Evolutionary conservation across 306 rosid genomes (phyloP).

Genomic region (Cucurbita pepo): DNA sequence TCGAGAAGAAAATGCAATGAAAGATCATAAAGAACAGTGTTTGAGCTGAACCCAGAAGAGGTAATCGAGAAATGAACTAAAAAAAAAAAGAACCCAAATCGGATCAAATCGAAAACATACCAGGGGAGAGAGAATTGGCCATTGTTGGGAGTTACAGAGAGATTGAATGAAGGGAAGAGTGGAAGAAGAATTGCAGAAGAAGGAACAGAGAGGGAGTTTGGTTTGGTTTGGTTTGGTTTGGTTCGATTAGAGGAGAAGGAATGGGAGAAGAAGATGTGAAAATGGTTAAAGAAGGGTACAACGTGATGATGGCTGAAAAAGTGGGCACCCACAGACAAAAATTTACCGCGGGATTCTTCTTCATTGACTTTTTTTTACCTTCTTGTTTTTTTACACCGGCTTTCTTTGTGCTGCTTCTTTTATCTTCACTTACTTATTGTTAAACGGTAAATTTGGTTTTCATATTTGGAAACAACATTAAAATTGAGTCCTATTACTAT

Average conservation of each 20-base stretch:
- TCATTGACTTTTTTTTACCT: not conserved
- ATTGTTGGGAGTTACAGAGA: not conserved
- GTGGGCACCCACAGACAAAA: conserved; percentile 2
- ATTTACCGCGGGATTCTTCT: not conserved
- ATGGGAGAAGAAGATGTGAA: not conserved
- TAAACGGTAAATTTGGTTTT: too few species aligned
- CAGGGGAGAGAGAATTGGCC: not conserved
- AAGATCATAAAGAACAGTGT: not conserved
- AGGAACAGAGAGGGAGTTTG: not conserved
- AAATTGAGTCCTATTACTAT: too few species aligned
- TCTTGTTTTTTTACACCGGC: not conserved
- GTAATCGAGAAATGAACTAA: not conserved
- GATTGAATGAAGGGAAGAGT: not conserved
- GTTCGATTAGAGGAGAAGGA: not conserved
- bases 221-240: not conserved
- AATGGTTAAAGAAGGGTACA: not conserved
- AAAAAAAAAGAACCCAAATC: not conserved
- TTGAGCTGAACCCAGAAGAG: not conserved
- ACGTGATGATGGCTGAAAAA: too few species aligned
- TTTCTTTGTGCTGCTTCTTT: not conserved
- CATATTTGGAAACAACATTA: too few species aligned
- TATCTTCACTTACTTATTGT: not conserved
- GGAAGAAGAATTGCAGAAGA: conserved; percentile 2
- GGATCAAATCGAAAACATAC: not conserved
- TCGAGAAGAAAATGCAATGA: not conserved